Conservation (phyloP, 371 early-diverging fungal species). For the Rhizopus sp. region DNA sequence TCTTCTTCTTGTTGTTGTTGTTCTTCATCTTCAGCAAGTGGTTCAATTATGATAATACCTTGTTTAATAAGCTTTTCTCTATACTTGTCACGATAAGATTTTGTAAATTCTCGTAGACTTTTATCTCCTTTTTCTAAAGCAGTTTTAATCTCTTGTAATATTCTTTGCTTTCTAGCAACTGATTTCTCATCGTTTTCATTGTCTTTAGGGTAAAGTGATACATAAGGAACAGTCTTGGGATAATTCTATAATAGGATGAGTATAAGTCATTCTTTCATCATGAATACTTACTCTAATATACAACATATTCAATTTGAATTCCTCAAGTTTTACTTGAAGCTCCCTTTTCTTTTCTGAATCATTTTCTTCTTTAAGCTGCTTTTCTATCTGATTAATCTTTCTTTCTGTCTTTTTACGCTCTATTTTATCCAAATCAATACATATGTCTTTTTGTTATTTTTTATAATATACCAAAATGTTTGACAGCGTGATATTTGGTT, state of each 20-base stretch:
- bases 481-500: conserved; percentile 36
- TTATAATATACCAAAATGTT: conserved; percentile 41
- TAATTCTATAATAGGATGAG: conserved; percentile 22
- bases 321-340: conserved; percentile 20
- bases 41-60: conserved; percentile 20
- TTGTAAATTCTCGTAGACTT: conserved; percentile 25
- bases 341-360: conserved; percentile 20
- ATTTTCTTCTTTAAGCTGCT: conserved; percentile 17
- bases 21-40: conserved; percentile 22
- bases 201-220: conserved; percentile 32
- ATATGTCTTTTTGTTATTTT: background rate
- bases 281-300: conserved; percentile 27
- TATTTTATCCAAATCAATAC: conserved; percentile 7
- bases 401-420: conserved; percentile 45
- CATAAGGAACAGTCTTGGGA: conserved; percentile 39
- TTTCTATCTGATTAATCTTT: conserved; percentile 25
- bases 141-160: conserved; percentile 29
- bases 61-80: conserved; percentile 30
- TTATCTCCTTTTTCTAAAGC: conserved; percentile 23
- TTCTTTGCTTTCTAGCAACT: conserved; percentile 14
- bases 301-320: conserved; percentile 21
- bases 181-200: conserved; percentile 25
- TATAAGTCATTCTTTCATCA: background rate
- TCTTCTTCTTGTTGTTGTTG: conserved; percentile 16
- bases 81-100: conserved; percentile 35